Evolutionary conservation across 495 filamentous ascomycete genomes (phyloP).

Genomic region (Talaromyces wortmannii): DNA sequence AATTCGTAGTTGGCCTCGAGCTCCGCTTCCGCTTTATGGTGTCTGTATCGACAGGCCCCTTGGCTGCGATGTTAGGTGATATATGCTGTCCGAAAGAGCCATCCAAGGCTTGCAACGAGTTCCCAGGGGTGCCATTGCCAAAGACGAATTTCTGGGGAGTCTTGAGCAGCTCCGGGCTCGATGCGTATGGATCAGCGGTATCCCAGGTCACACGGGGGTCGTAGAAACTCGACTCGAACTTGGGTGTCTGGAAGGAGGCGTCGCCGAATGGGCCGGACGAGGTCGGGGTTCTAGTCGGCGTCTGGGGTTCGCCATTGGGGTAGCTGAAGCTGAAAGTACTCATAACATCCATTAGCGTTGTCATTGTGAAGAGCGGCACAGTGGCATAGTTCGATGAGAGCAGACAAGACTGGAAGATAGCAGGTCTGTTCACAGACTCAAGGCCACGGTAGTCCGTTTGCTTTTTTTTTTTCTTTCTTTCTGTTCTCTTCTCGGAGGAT

Average conservation of each 20-base stretch:
- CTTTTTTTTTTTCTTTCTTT: too few species aligned
- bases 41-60: constrained; percentile 26
- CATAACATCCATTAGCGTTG: constrained; percentile 31
- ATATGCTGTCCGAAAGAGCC: constrained; percentile 48
- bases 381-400: neutral
- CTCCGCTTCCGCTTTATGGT: constrained; percentile 31
- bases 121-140: constrained; percentile 13
- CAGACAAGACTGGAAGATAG: neutral
- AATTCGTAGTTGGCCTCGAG: constrained; percentile 29
- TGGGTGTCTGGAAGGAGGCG: constrained; percentile 61
- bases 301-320: constrained; percentile 70
- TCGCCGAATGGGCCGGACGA: constrained; percentile 51
- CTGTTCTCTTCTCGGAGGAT: too few species aligned
- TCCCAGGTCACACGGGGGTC: constrained; percentile 46
- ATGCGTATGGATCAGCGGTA: constrained; percentile 46
- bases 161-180: constrained; percentile 46
- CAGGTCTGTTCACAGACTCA: neutral
- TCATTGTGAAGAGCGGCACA: constrained; percentile 7
- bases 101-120: constrained; percentile 35
- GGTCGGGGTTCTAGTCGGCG: constrained; percentile 68
- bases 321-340: constrained; percentile 62
- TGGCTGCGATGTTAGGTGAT: constrained; percentile 41
- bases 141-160: constrained; percentile 39
- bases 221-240: constrained; percentile 47
- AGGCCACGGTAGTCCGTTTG: neutral